Base-by-base conservation (phyloP, 2,329 filamentous ascomycete species). In the Fusarium burgessii region DNA sequence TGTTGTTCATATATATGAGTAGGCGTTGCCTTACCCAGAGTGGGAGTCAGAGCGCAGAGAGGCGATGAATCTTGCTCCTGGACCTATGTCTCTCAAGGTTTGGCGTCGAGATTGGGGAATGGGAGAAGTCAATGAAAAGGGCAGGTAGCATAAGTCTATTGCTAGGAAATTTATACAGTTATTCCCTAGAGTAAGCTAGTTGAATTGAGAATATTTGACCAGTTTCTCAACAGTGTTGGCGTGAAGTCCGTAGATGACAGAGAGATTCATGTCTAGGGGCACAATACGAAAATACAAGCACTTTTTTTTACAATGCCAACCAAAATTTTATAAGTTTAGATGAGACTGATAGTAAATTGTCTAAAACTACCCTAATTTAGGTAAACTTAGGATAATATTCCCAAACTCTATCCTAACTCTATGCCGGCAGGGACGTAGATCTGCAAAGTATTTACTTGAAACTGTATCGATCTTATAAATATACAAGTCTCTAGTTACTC, bases 1-100 rank as follows among this genome's bases (percentile, higher is more conserved):
- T 2, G 67, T 85, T 18, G 75, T 86, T 0, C 80, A 83, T 68
- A 76, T 81, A 1, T 85, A 82, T 52, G 80, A 84, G 20, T 82
- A 84, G 77, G 72, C 70, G 4, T 45, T 77, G n/a, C 64, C 73
- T 7, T 49, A 66, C 27, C 52, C 64, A 4, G 64, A 66, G 25
- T 77, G 67, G 59, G 66, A 73, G 36, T 61, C 67, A 6, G 60
- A 74, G 41, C 66, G 69, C 29, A 54, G 61, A 27, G 74, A 76
- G 50, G 59, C 73, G 8, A 73, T 76, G 66, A 76, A 74, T 32
- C 60, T 73, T 40, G 49, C 66, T 4, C 61, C 70, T 5, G 67
- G 74, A 1, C 54, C 62, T 8, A 75, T 76, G 74, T 69, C 74
- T 2, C 41, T 75, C 23, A 76, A 76, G n/a, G 52, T 75, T 6